phyloP scores from a whole-genome alignment of 495 filamentous ascomycete species.

The Diplogelasinospora grovesii region DNA sequence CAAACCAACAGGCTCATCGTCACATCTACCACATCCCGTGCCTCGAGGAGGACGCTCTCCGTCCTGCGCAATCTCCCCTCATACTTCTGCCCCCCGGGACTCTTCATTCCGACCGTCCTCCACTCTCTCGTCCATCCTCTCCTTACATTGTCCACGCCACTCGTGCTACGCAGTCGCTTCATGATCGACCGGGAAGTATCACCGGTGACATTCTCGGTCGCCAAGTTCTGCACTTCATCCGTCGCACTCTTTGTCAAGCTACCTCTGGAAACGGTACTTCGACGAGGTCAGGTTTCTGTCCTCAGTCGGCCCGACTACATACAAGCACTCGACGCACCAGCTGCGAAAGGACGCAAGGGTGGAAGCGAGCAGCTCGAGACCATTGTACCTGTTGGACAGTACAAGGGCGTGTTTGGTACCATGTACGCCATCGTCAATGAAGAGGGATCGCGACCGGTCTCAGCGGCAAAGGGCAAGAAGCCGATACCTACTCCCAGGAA shows the following conservation, averaged over 20 bases:
- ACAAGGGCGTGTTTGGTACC: slow-evolving; percentile 75
- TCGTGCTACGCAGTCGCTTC: slow-evolving; percentile 71
- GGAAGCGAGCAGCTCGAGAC: slow-evolving; percentile 46
- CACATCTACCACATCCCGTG: slow-evolving; percentile 66
- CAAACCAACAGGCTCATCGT: slow-evolving; percentile 57
- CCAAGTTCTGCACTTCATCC: slow-evolving; percentile 66
- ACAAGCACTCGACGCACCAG: slow-evolving; percentile 30
- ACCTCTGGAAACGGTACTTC: slow-evolving; percentile 85
- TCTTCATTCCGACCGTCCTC: slow-evolving; percentile 78
- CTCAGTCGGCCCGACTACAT: slow-evolving; percentile 37
- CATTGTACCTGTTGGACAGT: slow-evolving; percentile 66
- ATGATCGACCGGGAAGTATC: slow-evolving; percentile 76
- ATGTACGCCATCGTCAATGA: slow-evolving; percentile 83
- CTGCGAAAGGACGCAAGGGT: slow-evolving; percentile 15
- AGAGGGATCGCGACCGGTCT: slow-evolving; percentile 54
- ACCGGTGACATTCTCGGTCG: slow-evolving; percentile 69
- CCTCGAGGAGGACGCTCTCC: slow-evolving; percentile 65
- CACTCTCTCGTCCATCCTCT: slow-evolving; percentile 76
- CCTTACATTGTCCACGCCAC: slow-evolving; percentile 69
- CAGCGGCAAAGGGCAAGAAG: slow-evolving; percentile 14
- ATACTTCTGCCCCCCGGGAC: slow-evolving; percentile 59
- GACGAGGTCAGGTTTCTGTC: slow-evolving; percentile 75
- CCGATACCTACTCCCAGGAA: slow-evolving; percentile 15
- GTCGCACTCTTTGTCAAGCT: slow-evolving; percentile 79
- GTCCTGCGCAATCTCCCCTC: slow-evolving; percentile 71